Percentiles rank a stretch among this genome's conserved stretches.
Evolutionary conservation across 2,329 filamentous ascomycete genomes (phyloP).

Genomic region (Acephala macrosclerotiorum): DNA sequence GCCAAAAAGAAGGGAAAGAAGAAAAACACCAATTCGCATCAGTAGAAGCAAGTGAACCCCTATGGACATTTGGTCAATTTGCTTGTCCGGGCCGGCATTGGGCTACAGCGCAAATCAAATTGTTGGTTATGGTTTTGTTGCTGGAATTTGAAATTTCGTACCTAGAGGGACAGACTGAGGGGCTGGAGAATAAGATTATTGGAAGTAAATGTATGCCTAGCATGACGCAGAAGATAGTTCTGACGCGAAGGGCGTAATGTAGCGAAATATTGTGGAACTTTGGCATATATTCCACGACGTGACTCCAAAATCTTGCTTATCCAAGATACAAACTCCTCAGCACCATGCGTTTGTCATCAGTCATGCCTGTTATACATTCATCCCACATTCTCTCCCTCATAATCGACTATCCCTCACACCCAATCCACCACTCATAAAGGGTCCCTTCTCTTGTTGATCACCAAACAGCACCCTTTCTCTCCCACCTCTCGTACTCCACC

Average conservation of each 20-base stretch:
- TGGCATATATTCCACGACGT: too few relatives aligned
- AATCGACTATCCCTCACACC: slow-evolving; percentile 34
- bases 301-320: neutral
- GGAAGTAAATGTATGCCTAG: neutral
- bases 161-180: neutral
- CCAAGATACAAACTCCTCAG: neutral
- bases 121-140: slow-evolving; percentile 6
- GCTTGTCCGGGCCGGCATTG: neutral
- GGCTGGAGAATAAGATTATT: neutral
- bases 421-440: slow-evolving; percentile 43
- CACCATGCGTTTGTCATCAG: neutral
- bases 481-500: slow-evolving; percentile 66
- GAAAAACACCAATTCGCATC: neutral
- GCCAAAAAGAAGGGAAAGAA: slow-evolving; percentile 1
- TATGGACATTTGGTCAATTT: slow-evolving; percentile 2
- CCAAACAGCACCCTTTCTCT: slow-evolving; percentile 42
- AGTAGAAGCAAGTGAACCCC: neutral
- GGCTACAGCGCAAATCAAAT: neutral
- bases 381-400: slow-evolving; percentile 21
- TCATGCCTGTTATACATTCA: slow-evolving; percentile 1
- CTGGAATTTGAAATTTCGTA: neutral
- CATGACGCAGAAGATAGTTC: neutral
- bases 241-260: neutral
- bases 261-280: too few relatives aligned
- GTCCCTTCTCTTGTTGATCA: slow-evolving; percentile 20